phyloP scores from a whole-genome alignment of 495 filamentous ascomycete species.

The Lepraria neglecta region DNA sequence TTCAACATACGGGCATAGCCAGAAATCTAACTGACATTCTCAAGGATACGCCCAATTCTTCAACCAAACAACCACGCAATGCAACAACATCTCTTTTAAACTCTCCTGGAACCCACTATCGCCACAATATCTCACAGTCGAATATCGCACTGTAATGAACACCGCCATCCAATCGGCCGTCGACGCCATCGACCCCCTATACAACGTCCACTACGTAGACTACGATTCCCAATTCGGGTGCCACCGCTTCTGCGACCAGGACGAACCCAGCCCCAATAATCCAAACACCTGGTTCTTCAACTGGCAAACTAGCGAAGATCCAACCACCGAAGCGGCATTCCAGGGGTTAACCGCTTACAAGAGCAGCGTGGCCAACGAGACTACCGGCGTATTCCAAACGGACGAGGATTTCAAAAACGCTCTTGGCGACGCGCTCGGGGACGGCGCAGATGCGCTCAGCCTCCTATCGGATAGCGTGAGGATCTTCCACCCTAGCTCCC shows the following conservation, averaged over 20 bases:
- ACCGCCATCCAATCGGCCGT: constrained; percentile 9
- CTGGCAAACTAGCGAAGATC: background rate
- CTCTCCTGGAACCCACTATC: background rate
- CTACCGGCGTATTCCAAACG: background rate
- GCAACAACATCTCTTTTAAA: constrained; percentile 18
- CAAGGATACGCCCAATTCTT: constrained; percentile 24
- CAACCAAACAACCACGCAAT: constrained; percentile 21
- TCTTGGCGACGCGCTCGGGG: background rate
- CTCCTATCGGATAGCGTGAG: background rate
- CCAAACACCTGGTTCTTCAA: constrained; percentile 23
- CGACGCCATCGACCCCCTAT: background rate
- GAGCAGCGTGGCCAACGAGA: background rate
- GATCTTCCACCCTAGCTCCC: constrained; percentile 1
- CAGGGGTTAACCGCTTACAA: background rate
- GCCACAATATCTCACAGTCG: constrained; percentile 17
- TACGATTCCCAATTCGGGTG: constrained; percentile 18
- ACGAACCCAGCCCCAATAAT: constrained; percentile 21
- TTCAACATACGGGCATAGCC: background rate
- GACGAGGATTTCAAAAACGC: background rate
- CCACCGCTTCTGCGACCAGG: constrained; percentile 27
- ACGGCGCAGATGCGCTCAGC: background rate
- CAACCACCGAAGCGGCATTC: background rate
- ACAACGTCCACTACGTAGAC: constrained; percentile 17
- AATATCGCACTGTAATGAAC: constrained; percentile 18
- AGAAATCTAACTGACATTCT: background rate